Base-by-base conservation (phyloP, 2,329 filamentous ascomycete genomes). In the Pseudodiploospora longispora region DNA sequence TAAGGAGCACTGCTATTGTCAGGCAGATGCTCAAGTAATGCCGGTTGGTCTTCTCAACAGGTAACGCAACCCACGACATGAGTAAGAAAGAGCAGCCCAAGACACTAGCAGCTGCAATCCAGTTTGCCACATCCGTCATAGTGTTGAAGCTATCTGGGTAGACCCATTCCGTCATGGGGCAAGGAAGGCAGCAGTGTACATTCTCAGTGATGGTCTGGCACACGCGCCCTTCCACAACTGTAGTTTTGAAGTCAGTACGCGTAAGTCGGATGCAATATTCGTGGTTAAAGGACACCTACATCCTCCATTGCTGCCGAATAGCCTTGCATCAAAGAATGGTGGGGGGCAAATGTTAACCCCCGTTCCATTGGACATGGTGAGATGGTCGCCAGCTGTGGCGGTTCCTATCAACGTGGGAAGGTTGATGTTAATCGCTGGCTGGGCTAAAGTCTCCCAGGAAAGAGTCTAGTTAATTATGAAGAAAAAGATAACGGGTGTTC, bases 1-100 rank as follows among this genome's bases (percentile, higher is more conserved):
- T 86, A 46, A 91, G 71, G 36, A 84, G 68, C 35, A 91, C 80
- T 4, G 80, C 86, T 37, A 86, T 64, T 5, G 87, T 85, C 41
- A 97, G 71, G 61, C 88, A 93, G 51, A 96, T 84, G 59, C 87
- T 96, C 33, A 98, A 72, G 59, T 97, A 97, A 63, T 98, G 93
- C 42, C 90, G 82, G 58, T 88, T 81, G 6, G 93, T 96, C 69
- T 87, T 91, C 55, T 95, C 88, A 27, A 87, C 80, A 0, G 93
- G 90, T 27, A 98, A 71, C 10, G 84, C 72, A 4, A 80, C 69
- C 74, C 89, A 97, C 5, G 88, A 94, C 5, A 87, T 41, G 10
- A 97, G 69, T 44, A 97, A 70, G 58, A 93, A 91, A 10, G 81
- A 58, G 49, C 85, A 84, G 54, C 85, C 80, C 39, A 83, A 66